These are phyloP conservation scores for Elsinoe necatrix DNA, from an alignment of 2,329 filamentous ascomycete species.

Conservation along the genomic window DNA sequence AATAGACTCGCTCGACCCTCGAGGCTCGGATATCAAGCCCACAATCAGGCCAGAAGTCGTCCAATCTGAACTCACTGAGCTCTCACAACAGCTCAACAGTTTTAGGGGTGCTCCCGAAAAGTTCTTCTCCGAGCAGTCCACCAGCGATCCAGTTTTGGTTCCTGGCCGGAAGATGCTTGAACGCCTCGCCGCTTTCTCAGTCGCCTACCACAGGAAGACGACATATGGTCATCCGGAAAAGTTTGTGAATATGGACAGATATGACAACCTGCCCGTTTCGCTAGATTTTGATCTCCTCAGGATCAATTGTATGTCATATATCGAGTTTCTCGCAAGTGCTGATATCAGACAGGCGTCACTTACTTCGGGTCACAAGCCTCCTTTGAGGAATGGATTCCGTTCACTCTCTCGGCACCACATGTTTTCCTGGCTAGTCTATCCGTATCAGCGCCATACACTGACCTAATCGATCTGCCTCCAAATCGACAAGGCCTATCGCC, in stretches of 20 bases:
- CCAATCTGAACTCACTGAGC: not conserved
- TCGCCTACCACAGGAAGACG: not conserved
- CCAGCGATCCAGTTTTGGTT: not conserved
- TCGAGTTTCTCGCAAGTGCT: not conserved
- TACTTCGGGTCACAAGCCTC: slow-evolving; percentile 25
- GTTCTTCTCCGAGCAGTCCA: not conserved
- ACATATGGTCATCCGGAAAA: not conserved
- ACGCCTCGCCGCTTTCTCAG: not conserved
- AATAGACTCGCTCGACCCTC: not conserved
- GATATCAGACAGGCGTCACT: slow-evolving; percentile 18
- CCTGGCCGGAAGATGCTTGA: not conserved
- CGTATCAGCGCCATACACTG: slow-evolving; percentile 27
- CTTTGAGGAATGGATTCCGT: slow-evolving; percentile 23
- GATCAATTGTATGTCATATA: slow-evolving; percentile 2
- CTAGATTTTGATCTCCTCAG: not conserved
- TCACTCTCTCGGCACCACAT: slow-evolving; percentile 21
- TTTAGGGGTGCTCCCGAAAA: not conserved
- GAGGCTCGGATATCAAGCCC: not conserved
- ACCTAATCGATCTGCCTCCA: slow-evolving; percentile 24
- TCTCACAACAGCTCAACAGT: not conserved
- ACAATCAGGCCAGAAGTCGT: not conserved
- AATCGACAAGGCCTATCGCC: not conserved
- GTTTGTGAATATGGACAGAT: not conserved
- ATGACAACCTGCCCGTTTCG: not conserved
- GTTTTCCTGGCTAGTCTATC: slow-evolving; percentile 28